Conservation (phyloP, 345 rosid species). For the Sonneratia alba region DNA sequence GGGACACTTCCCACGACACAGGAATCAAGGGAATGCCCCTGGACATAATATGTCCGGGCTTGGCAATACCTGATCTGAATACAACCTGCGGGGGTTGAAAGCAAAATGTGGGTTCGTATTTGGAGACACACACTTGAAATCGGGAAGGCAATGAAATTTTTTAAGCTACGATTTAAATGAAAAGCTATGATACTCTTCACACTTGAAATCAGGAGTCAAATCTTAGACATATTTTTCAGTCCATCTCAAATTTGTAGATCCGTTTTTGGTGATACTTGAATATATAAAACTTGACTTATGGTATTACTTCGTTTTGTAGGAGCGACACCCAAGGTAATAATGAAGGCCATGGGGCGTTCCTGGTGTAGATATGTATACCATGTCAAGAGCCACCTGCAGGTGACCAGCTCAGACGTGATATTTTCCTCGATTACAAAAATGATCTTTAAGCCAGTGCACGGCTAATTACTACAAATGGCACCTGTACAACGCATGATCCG, state of each 20-base stretch:
- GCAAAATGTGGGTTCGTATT: too few species aligned
- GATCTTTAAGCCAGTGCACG: background rate
- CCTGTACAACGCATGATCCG: background rate
- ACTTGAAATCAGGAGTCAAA: background rate
- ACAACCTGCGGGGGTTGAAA: too few species aligned
- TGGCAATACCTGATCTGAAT: too few species aligned
- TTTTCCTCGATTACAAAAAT: too few species aligned
- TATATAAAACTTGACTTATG: background rate
- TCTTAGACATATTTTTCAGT: too few species aligned
- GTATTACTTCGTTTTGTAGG: conserved; percentile 20
- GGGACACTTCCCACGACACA: too few species aligned
- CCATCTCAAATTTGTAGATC: background rate
- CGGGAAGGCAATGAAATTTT: too few species aligned
- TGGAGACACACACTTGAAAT: background rate
- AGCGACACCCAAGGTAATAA: conserved; percentile 57
- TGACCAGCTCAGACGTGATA: background rate
- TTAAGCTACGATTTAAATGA: background rate
- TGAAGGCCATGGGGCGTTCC: conserved; percentile 39
- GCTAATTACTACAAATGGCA: background rate
- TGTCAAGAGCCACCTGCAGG: conserved; percentile 75
- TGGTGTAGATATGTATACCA: conserved; percentile 48
- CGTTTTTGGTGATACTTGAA: background rate
- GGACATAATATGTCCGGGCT: too few species aligned
- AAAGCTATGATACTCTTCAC: too few species aligned
- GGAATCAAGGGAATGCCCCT: too few species aligned